Percentiles rank a stretch among this genome's conserved stretches.
Evolutionary conservation across 2,329 filamentous ascomycete species (phyloP).

Genomic region (Cladosporium austrohemisphaericum): DNA sequence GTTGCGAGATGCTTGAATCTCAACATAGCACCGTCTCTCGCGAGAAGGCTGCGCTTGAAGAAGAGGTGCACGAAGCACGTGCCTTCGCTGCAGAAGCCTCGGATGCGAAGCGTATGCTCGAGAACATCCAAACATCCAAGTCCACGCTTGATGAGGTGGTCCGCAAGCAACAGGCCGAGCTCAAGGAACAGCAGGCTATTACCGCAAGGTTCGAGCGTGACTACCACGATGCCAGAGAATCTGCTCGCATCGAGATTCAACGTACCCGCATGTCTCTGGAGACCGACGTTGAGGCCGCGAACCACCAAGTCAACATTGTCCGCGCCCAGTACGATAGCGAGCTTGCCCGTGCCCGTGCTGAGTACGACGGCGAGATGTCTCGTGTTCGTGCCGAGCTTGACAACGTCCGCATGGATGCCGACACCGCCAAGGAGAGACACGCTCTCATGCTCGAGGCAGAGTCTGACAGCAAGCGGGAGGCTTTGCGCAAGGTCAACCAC

Average conservation of each 20-base stretch:
- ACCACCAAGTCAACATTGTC: conserved; percentile 78
- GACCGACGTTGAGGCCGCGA: conserved; percentile 75
- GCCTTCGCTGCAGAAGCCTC: conserved; percentile 64
- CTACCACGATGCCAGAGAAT: conserved; percentile 77
- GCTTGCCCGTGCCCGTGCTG: conserved; percentile 64
- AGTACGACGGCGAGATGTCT: conserved; percentile 62
- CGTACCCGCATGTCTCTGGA: conserved; percentile 75
- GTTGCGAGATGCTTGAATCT: conserved; percentile 53
- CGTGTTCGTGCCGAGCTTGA: conserved; percentile 66
- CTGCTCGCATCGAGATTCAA: conserved; percentile 73
- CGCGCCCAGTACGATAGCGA: conserved; percentile 80
- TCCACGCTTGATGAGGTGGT: conserved; percentile 46
- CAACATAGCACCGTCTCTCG: conserved; percentile 46
- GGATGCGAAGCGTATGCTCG: conserved; percentile 67
- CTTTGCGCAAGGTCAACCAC: conserved; percentile 48
- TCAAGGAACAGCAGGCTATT: conserved; percentile 67
- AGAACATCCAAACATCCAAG: conserved; percentile 29
- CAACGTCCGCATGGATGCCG: conserved; percentile 67
- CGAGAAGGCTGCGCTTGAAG: conserved; percentile 43
- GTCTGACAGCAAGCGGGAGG: conserved; percentile 62
- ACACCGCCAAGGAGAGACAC: conserved; percentile 74
- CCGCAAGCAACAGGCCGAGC: conserved; percentile 55
- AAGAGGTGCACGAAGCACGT: conserved; percentile 44
- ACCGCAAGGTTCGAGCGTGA: conserved; percentile 72
- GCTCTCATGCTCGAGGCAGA: conserved; percentile 83